A percentile compares a stretch with the other conserved stretches of the same genome.
Conservation (phyloP, 1,284 basidiomycete species). For the Microbotryomycetes sp. region DNA sequence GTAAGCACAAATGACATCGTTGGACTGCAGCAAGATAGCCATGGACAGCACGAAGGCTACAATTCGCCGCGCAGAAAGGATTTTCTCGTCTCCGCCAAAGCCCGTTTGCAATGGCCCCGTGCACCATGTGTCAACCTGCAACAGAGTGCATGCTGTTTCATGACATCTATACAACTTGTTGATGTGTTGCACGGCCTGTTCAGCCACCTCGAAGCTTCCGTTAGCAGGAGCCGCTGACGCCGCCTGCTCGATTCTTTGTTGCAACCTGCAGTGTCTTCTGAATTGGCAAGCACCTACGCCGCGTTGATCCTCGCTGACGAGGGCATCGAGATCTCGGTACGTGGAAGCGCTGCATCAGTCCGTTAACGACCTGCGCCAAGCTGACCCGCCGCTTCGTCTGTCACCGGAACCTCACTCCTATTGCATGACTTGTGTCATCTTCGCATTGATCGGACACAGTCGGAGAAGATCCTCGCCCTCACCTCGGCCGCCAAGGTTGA, state of each 20-base stretch:
- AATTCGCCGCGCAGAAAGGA: background rate
- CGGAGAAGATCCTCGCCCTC: constrained; percentile 83
- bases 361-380: background rate
- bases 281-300: constrained; percentile 84
- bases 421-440: background rate
- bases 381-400: constrained; percentile 19
- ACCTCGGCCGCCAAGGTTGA: constrained; percentile 77
- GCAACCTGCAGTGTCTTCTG: constrained; percentile 42
- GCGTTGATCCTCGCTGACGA: constrained; percentile 96
- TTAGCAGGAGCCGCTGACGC: too few species aligned
- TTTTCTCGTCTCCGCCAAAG: background rate
- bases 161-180: too few species aligned
- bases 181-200: too few species aligned
- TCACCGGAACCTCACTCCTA: background rate
- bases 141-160: too few species aligned
- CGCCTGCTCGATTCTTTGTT: background rate
- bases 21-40: too few species aligned
- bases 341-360: constrained; percentile 47
- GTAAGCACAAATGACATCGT: too few species aligned
- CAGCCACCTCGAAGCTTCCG: too few species aligned
- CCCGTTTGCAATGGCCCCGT: too few species aligned
- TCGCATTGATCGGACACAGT: constrained; percentile 53
- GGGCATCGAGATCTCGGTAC: constrained; percentile 89
- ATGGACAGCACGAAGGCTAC: too few species aligned
- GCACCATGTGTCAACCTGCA: too few species aligned